Evolutionary conservation across 2,329 filamentous ascomycete genomes (phyloP).

Genomic region (Gremmenia infestans): DNA sequence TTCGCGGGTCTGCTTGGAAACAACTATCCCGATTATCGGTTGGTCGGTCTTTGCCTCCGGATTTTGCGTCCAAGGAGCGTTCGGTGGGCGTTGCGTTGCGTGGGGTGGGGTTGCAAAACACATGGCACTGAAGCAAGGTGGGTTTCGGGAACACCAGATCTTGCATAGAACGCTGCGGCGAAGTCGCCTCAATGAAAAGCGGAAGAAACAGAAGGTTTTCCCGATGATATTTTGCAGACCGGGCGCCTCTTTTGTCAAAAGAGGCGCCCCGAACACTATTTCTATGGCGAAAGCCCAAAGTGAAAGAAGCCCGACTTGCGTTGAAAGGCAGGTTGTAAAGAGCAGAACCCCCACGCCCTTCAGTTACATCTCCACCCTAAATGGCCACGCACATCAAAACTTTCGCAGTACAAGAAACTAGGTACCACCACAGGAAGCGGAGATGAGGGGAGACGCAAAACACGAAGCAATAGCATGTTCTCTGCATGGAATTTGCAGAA

Average conservation of each 20-base stretch:
- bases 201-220: neutral
- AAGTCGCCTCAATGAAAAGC: neutral
- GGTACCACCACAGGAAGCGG: conserved; percentile 15
- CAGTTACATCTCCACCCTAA: conserved; percentile 3
- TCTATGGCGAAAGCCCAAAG: no score
- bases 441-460: conserved; percentile 1
- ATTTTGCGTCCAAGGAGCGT: neutral
- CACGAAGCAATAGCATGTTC: conserved; percentile 5
- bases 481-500: neutral
- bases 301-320: neutral
- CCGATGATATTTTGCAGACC: neutral
- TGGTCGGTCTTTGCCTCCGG: neutral
- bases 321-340: neutral
- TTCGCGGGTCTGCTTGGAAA: no score
- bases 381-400: conserved; percentile 5
- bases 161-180: conserved; percentile 1
- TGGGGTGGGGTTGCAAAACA: neutral
- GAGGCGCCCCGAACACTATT: no score
- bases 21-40: neutral
- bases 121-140: neutral
- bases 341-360: neutral
- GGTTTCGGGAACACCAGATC: neutral
- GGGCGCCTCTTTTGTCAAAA: neutral
- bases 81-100: neutral
- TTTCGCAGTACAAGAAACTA: conserved; percentile 1